These are phyloP conservation scores for Ananas comosus DNA, from an alignment of 176 grass and related monocot genomes.

Conservation along the genomic window DNA sequence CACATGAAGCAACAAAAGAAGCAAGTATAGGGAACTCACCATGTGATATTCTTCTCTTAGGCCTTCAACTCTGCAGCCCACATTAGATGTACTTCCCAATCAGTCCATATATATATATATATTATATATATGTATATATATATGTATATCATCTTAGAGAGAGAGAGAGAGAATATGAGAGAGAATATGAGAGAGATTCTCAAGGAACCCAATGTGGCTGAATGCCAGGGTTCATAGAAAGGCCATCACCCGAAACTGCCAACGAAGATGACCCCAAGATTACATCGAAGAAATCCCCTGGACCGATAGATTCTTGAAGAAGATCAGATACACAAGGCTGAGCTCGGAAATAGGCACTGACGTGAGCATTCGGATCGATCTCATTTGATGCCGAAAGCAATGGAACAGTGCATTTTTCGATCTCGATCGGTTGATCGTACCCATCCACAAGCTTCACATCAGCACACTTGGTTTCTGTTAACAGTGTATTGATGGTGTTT, in stretches of 20 bases:
- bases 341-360: not conserved
- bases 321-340: conserved; percentile 8
- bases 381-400: conserved; percentile 5
- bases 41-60: conserved; percentile 1
- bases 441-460: not conserved
- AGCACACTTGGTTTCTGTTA: not conserved
- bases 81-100: not conserved
- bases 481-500: not conserved
- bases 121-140: conserved; percentile 5
- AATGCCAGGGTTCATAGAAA: conserved; percentile 35
- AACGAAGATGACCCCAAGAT: conserved; percentile 67
- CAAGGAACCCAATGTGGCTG: conserved; percentile 45
- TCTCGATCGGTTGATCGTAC: not conserved
- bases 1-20: not conserved
- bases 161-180: conserved; percentile 7
- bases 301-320: conserved; percentile 14
- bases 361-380: conserved; percentile 3
- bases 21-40: not conserved
- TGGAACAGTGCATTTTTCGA: not conserved
- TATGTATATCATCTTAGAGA: conserved; percentile 29
- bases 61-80: not conserved
- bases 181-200: conserved; percentile 2
- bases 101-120: not conserved
- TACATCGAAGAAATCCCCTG: conserved; percentile 57
- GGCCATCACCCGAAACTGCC: conserved; percentile 33